Evolutionary conservation across 768 basidiomycete genomes (phyloP).

Genomic region (Lactifluus volemus): DNA sequence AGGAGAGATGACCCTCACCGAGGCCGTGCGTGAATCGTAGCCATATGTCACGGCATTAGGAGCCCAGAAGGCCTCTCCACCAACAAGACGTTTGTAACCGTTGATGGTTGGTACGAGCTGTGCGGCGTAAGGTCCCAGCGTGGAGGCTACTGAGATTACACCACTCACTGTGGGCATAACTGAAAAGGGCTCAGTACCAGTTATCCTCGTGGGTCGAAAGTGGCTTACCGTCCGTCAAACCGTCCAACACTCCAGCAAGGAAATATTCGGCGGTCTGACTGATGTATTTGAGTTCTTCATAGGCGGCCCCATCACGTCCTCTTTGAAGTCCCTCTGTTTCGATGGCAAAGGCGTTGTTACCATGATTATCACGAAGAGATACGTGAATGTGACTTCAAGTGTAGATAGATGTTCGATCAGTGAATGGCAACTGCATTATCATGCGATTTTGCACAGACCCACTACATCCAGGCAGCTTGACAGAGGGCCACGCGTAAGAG

Average conservation of each 20-base stretch:
- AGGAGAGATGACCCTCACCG: constrained; percentile 86
- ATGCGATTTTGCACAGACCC: constrained; percentile 44
- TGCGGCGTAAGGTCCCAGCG: neutral
- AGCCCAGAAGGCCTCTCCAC: constrained; percentile 91
- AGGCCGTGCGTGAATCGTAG: constrained; percentile 90
- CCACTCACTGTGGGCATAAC: constrained; percentile 18
- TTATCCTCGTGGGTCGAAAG: neutral
- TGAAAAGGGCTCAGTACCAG: constrained; percentile 1
- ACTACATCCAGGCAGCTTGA: constrained; percentile 87
- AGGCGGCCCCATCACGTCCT: constrained; percentile 64
- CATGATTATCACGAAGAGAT: constrained; percentile 60
- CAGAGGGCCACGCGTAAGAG: constrained; percentile 1
- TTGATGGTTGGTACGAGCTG: constrained; percentile 87
- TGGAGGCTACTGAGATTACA: neutral
- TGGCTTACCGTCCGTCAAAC: constrained; percentile 74
- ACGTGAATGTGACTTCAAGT: constrained; percentile 77
- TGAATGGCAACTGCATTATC: neutral
- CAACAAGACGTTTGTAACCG: constrained; percentile 94
- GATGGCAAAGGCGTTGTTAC: constrained; percentile 75
- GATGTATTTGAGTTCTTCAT: constrained; percentile 76
- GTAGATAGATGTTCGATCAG: neutral
- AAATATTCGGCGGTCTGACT: constrained; percentile 84
- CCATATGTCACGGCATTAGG: constrained; percentile 91
- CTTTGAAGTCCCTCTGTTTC: constrained; percentile 46
- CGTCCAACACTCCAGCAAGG: constrained; percentile 87